These are phyloP conservation scores for Leucaena leucocephala DNA, from an alignment of 306 rosid genomes.

Conservation along the genomic window DNA sequence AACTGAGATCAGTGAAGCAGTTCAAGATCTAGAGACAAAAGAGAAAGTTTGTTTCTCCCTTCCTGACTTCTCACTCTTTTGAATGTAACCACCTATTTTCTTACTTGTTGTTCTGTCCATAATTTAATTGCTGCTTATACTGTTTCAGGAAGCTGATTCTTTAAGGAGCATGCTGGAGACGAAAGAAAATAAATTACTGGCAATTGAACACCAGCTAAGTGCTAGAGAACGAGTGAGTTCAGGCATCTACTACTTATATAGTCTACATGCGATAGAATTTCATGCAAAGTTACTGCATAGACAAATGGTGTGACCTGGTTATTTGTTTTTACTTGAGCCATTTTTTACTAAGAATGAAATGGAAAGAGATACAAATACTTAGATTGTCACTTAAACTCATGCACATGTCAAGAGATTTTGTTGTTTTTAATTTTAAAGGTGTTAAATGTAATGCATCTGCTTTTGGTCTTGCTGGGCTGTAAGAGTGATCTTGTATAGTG, in stretches of 20 bases:
- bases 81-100: neutral
- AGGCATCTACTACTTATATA: conserved; percentile 10
- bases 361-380: conserved; percentile 9
- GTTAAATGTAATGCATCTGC: conserved; percentile 2
- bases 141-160: conserved; percentile 62
- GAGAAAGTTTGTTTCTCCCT: conserved; percentile 60
- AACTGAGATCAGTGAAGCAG: conserved; percentile 52
- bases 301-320: neutral
- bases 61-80: neutral
- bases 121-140: conserved; percentile 32
- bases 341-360: conserved; percentile 15
- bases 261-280: conserved; percentile 7
- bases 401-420: conserved; percentile 16
- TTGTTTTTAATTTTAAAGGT: neutral
- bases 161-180: conserved; percentile 46
- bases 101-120: conserved; percentile 17
- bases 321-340: conserved; percentile 14
- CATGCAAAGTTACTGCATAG: conserved; percentile 12
- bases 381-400: neutral
- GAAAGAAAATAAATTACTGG: conserved; percentile 63
- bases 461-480: conserved; percentile 13
- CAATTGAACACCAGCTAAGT: conserved; percentile 61
- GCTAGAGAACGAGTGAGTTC: conserved; percentile 76
- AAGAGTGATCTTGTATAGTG: conserved; percentile 14
- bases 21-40: conserved; percentile 56